Conservation (phyloP, 2,329 filamentous ascomycete genomes). For the Ophiostoma sp. region DNA sequence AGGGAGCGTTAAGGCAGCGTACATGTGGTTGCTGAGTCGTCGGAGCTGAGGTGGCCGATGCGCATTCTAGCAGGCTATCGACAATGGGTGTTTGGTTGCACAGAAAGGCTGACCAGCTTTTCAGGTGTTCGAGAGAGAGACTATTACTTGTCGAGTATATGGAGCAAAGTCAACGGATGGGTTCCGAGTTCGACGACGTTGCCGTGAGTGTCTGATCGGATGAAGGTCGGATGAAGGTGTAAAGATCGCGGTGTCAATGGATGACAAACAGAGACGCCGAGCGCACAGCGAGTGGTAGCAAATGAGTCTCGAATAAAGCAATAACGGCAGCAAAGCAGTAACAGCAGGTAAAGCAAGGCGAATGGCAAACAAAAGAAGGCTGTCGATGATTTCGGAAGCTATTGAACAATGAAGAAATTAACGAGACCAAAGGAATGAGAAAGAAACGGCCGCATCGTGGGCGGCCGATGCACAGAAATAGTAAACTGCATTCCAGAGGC, state of each 20-base stretch:
- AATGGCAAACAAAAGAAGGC: neutral
- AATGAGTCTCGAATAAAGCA: neutral
- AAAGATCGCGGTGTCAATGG: no score
- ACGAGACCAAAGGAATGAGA: neutral
- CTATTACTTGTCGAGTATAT: neutral
- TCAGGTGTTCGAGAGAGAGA: no score
- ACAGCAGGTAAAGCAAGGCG: neutral
- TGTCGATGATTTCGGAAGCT: neutral
- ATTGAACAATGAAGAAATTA: neutral
- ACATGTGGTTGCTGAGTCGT: neutral
- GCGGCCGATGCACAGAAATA: constrained; percentile 21
- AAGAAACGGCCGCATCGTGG: constrained; percentile 7
- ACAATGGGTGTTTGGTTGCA: no score
- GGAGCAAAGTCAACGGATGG: neutral
- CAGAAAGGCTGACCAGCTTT: neutral
- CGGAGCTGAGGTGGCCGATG: neutral
- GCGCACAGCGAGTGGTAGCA: no score
- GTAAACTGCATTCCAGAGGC: constrained; percentile 15
- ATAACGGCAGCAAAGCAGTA: neutral
- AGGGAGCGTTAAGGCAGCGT: neutral
- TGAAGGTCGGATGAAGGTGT: no score
- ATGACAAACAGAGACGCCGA: no score
- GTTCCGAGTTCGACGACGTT: neutral
- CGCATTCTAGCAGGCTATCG: neutral
- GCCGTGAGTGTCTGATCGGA: neutral